A percentile compares a stretch with the other conserved stretches of the same genome.
These are phyloP conservation scores for Phialemonium atrogriseum DNA, from an alignment of 2,329 filamentous ascomycete genomes.

Conservation along the genomic window DNA sequence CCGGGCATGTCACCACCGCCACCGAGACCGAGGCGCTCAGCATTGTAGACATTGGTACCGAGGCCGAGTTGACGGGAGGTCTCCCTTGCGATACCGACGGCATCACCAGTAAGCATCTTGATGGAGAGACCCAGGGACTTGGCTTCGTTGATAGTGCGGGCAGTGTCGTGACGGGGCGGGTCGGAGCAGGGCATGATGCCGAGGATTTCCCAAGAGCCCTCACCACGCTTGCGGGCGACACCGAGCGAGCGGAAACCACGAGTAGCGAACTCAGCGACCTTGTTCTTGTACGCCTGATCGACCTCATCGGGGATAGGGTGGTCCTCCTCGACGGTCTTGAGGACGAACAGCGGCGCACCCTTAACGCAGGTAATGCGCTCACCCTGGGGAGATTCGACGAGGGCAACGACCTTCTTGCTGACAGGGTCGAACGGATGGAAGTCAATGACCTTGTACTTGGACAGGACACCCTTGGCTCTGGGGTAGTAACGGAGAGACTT, in stretches of 20 bases:
- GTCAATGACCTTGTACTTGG: constrained; percentile 76
- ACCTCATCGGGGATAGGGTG: constrained; percentile 69
- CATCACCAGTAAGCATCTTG: constrained; percentile 95
- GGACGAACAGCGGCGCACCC: constrained; percentile 79
- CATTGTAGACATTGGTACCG: constrained; percentile 89
- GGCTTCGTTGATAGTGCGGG: constrained; percentile 82
- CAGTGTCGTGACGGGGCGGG: constrained; percentile 84
- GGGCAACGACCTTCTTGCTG: constrained; percentile 82
- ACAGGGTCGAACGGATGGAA: constrained; percentile 89
- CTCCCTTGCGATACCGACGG: constrained; percentile 86
- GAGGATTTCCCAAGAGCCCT: constrained; percentile 80
- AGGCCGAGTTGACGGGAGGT: constrained; percentile 86
- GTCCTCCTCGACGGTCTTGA: constrained; percentile 82
- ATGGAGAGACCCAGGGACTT: constrained; percentile 81
- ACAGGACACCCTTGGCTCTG: constrained; percentile 68
- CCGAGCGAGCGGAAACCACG: constrained; percentile 92
- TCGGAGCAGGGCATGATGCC: constrained; percentile 94
- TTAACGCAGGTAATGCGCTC: constrained; percentile 85
- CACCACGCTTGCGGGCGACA: constrained; percentile 81
- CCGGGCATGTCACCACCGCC: constrained; percentile 89
- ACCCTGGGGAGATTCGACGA: constrained; percentile 76
- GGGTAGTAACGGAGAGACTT: constrained; percentile 79
- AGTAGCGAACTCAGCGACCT: constrained; percentile 82
- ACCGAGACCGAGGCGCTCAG: constrained; percentile 83
- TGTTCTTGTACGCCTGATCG: constrained; percentile 82